Evolutionary conservation across 495 filamentous ascomycete species (phyloP).

Genomic region (Stereocaulon alpinum): DNA sequence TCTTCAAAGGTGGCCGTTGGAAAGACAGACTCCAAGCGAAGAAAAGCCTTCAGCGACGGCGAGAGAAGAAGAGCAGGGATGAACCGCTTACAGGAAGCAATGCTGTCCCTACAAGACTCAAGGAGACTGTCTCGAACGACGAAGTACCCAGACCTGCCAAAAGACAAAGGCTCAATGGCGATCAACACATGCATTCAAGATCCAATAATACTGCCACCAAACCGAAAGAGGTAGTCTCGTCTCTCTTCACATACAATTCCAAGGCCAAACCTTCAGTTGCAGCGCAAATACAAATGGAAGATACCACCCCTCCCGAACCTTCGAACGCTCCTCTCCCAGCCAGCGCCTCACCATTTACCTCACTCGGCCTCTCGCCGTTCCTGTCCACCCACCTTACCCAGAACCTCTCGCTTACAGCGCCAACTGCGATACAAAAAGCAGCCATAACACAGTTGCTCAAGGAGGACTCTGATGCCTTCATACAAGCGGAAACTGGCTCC

Average conservation of each 20-base stretch:
- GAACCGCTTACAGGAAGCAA: slow-evolving; percentile 12
- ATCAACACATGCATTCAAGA: slow-evolving; percentile 14
- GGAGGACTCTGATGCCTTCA: slow-evolving; percentile 82
- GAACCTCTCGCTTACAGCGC: slow-evolving; percentile 80
- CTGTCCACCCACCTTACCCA: slow-evolving; percentile 73
- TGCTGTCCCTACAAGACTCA: not conserved
- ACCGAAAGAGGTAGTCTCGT: slow-evolving; percentile 62
- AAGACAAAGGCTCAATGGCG: slow-evolving; percentile 30
- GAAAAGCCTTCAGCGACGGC: slow-evolving; percentile 45
- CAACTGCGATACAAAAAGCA: slow-evolving; percentile 88
- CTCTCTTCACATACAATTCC: slow-evolving; percentile 84
- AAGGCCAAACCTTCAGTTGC: slow-evolving; percentile 43
- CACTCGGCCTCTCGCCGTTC: slow-evolving; percentile 64
- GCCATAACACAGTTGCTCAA: slow-evolving; percentile 69
- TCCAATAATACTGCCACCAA: slow-evolving; percentile 18
- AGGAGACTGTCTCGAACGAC: not conserved
- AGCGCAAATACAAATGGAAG: slow-evolving; percentile 25
- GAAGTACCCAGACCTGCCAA: slow-evolving; percentile 30
- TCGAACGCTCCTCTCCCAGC: slow-evolving; percentile 91
- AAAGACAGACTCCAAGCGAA: slow-evolving; percentile 75
- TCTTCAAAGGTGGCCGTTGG: slow-evolving; percentile 85
- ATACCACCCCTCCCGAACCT: slow-evolving; percentile 53
- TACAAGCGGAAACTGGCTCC: slow-evolving; percentile 94
- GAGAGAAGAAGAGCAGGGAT: slow-evolving; percentile 27
- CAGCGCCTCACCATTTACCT: slow-evolving; percentile 72